Base-by-base conservation (phyloP, 1,139 yeast genomes). In the Casaregolazyma suthepensis region DNA sequence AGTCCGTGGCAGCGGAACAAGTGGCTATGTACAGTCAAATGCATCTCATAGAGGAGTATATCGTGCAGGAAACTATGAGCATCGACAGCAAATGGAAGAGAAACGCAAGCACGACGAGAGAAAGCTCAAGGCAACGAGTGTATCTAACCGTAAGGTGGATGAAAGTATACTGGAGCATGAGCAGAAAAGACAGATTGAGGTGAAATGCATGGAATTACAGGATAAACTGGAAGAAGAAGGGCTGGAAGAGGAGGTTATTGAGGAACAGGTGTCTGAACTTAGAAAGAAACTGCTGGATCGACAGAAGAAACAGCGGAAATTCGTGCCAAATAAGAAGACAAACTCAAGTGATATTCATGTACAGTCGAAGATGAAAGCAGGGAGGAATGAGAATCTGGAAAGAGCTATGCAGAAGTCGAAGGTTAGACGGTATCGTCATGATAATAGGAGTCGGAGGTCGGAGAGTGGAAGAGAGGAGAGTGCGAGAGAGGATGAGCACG, bases 1-100 rank as follows among this genome's bases (percentile, higher is more conserved):
- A 0, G 81, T 86, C 0, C 71, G 88, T 54, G 94, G 94, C 0
- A 74, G 86, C 0, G 88, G 88, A 0, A 85, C 93, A 1, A 83
- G 85, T 45, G 94, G 94, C 0, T 76, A 78, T 63, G 75, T 86
- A 3, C 86, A 83, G 63, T 71, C 75, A 54, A 85, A 77, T 58
- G 58, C 73, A 5, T 71, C 80, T 0, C 62, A 72, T 13, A 47
- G 65, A 57, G 50, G 68, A 60, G 54, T 65, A 50, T 56, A 63
- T 59, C 45, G 64, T 22, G 66, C 69, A 2, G 75, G 73, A 15
- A 70, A 68, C 43, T 74, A 66, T 59, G 71, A 67, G 46, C 61
- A 67, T 45, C 66, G 79, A 46, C 69, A 70, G 57, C 58, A 61
- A 26, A 57, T 56, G 20, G 61, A 61, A 48, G 58, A 54, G 20